These are phyloP conservation scores for Lactarius quietus DNA, from an alignment of 768 basidiomycete species.

Conservation along the genomic window DNA sequence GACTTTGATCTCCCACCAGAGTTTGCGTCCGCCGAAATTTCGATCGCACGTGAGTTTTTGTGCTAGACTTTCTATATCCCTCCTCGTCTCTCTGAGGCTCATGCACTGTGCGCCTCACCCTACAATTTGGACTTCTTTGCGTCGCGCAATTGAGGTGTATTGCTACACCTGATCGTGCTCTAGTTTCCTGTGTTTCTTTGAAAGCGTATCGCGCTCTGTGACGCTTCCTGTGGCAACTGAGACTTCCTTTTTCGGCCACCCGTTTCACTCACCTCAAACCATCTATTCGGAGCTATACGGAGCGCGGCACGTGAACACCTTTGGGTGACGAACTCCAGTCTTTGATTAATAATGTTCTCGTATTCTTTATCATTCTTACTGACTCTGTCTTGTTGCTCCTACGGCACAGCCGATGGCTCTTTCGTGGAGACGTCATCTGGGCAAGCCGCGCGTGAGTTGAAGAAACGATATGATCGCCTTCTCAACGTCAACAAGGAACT, in stretches of 20 bases:
- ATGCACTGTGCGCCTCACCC: neutral
- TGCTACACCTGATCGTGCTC: neutral
- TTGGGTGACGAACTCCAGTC: constrained; percentile 5
- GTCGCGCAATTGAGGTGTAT: neutral
- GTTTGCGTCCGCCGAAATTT: constrained; percentile 34
- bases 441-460: constrained; percentile 70
- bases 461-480: constrained; percentile 67
- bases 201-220: constrained; percentile 1
- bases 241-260: constrained; percentile 11
- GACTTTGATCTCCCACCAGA: constrained; percentile 32
- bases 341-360: constrained; percentile 7
- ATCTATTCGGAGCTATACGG: neutral
- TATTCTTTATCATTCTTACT: constrained; percentile 9
- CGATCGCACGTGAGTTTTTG: constrained; percentile 33
- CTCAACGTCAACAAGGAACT: constrained; percentile 62
- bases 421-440: constrained; percentile 82
- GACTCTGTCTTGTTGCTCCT: constrained; percentile 7
- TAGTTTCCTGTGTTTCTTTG: constrained; percentile 4
- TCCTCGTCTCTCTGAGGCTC: neutral
- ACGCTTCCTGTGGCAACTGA: neutral
- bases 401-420: constrained; percentile 57
- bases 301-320: constrained; percentile 15
- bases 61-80: constrained; percentile 10
- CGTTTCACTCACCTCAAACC: constrained; percentile 3
- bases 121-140: neutral